Percentiles rank a stretch among this genome's conserved stretches.
Evolutionary conservation across 176 grass and related monocot species (phyloP).

Genomic region (Rhynchospora pubera): DNA sequence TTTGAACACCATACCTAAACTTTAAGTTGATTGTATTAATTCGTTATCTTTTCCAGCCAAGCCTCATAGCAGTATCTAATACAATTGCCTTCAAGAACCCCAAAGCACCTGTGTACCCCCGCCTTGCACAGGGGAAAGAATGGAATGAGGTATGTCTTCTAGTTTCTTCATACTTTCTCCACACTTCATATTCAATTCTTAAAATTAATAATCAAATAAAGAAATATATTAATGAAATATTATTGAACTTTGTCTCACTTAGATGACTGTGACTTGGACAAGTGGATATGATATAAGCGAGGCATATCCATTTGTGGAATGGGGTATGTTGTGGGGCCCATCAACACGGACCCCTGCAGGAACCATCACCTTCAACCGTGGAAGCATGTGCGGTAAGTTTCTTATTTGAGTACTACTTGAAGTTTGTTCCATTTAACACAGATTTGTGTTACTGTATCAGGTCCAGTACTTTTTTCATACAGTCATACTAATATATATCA

Average conservation of each 20-base stretch:
- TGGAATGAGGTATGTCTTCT: conserved; percentile 63
- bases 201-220: background rate
- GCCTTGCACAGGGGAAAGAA: conserved; percentile 58
- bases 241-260: background rate
- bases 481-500: background rate
- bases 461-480: background rate
- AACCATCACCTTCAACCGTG: conserved; percentile 58
- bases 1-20: background rate
- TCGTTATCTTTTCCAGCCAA: conserved; percentile 38
- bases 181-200: background rate
- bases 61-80: conserved; percentile 64
- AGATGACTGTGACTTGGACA: conserved; percentile 98
- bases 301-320: conserved; percentile 81
- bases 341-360: conserved; percentile 36
- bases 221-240: background rate
- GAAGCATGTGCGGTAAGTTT: conserved; percentile 64
- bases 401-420: background rate
- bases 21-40: background rate
- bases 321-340: conserved; percentile 44
- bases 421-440: background rate
- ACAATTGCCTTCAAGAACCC: conserved; percentile 64
- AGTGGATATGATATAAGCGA: conserved; percentile 69
- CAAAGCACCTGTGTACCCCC: conserved; percentile 81
- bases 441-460: background rate
- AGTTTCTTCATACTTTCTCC: background rate